Conservation (phyloP, 2,329 filamentous ascomycete species). For the Zymoseptoria tritici region DNA sequence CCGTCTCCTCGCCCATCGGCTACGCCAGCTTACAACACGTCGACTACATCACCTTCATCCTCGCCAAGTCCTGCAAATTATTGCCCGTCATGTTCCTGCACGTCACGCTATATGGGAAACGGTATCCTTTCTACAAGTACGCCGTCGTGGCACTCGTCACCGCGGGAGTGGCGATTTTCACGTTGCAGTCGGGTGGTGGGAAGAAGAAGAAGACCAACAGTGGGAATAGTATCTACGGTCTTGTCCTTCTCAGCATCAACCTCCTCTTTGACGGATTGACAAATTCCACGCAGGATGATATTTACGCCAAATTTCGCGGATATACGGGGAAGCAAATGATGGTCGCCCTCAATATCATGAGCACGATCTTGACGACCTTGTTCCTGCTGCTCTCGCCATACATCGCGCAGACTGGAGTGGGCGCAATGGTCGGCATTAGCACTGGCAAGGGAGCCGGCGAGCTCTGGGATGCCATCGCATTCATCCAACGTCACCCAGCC, state of each 20-base stretch:
- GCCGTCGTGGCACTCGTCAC: constrained; percentile 87
- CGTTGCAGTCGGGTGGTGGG: constrained; percentile 57
- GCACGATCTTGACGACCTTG: constrained; percentile 68
- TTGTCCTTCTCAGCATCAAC: constrained; percentile 79
- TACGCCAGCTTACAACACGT: constrained; percentile 89
- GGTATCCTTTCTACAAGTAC: constrained; percentile 95
- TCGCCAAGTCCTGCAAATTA: constrained; percentile 96
- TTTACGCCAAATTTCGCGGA: constrained; percentile 68
- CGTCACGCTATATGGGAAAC: constrained; percentile 78
- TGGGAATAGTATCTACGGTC: constrained; percentile 65
- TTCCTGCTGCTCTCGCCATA: constrained; percentile 71
- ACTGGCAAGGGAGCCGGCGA: constrained; percentile 57
- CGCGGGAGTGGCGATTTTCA: constrained; percentile 88
- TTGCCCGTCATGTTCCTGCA: constrained; percentile 98
- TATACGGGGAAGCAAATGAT: constrained; percentile 98
- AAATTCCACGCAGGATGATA: constrained; percentile 93
- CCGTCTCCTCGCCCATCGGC: constrained; percentile 88
- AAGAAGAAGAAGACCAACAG: constrained; percentile 33
- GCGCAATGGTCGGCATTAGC: constrained; percentile 36
- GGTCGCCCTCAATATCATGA: constrained; percentile 92
- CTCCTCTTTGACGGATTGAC: constrained; percentile 92
- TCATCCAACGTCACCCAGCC: constrained; percentile 69
- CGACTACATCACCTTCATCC: constrained; percentile 96
- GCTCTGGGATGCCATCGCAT: constrained; percentile 68
- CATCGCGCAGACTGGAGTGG: constrained; percentile 54